Base-by-base conservation (phyloP, 345 rosid species). In the Geranium brycei region DNA sequence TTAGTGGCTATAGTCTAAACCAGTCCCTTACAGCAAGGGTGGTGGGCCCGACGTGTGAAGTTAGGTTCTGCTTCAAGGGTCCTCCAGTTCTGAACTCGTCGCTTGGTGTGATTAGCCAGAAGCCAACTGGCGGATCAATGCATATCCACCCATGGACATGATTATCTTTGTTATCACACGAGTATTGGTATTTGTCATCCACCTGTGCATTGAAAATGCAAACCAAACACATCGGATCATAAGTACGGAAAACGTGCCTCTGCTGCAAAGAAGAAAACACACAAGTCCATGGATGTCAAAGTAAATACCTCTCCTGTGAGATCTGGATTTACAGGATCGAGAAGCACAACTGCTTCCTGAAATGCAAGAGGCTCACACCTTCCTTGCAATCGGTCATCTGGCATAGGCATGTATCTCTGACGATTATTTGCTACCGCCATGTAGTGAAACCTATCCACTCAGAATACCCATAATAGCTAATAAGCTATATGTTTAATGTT, bases 31-130 rank as follows among this genome's bases (percentile, higher is more conserved):
- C 96, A 16, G 91, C 91, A n/a, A 92, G 95, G 71, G 78, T 77
- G 55, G 76, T 71, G 1, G 98, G 98, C 28, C 98, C 98, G 5
- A 89, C 95, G 59, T 92, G 98, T 4, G 95, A 93, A 60, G 85
- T 71, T 47, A 93, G 85, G 77, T 76, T 82, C 71, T 93, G 99
- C 64, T 93, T 93, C 64, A 78, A 71, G 0, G 95, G 96, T 8
- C 99, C 99, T 14, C 91, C 96, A 0, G 93, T 75, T 32, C 99
- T 80, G 64, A 82, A 93, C 82, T 93, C 97, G 60, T 79, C 79
- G 70, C 97, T 93, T 2, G 99, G 99, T n/a, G 95, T 85, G 67
- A 93, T 93, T 66, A 87, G 99, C 97, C 96, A 93, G 75, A 90
- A 86, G 0, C 96, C 99, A 10, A 89, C 83, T 0, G 85, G 73